Evolutionary conservation across 148 eudicot species (phyloP).

Genomic region (Dianthus caryophyllus): DNA sequence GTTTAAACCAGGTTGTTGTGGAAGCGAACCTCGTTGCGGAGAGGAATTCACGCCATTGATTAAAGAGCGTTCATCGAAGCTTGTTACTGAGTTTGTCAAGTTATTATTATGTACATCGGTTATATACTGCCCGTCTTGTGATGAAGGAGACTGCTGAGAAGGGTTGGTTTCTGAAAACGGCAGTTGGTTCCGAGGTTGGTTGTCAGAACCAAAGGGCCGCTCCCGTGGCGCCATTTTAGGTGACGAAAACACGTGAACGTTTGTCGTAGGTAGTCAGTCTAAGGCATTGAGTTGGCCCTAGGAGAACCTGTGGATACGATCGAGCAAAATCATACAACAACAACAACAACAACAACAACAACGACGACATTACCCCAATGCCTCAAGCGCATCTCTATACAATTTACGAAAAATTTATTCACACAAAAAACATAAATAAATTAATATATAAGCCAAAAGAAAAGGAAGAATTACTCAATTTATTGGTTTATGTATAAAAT

Average conservation of each 20-base stretch:
- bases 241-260: neutral
- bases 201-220: constrained; percentile 15
- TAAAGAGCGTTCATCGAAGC: constrained; percentile 28
- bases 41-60: constrained; percentile 27
- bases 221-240: constrained; percentile 22
- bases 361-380: neutral
- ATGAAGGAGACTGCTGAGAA: constrained; percentile 16
- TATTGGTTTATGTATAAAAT: no score
- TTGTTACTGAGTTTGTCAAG: constrained; percentile 25
- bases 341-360: neutral
- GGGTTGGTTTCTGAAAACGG: constrained; percentile 15
- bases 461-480: no score
- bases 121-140: constrained; percentile 16
- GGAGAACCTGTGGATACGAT: neutral
- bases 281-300: neutral
- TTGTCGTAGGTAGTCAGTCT: neutral
- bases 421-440: no score
- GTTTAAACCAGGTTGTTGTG: constrained; percentile 12
- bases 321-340: neutral
- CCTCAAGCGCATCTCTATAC: no score
- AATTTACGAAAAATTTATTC: no score
- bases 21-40: constrained; percentile 19
- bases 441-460: no score
- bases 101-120: constrained; percentile 2
- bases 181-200: constrained; percentile 15